Evolutionary conservation across 2,329 filamentous ascomycete species (phyloP), one percentile per base, ranked within the genome.

Genomic region (Biscogniauxia sp.): DNA sequence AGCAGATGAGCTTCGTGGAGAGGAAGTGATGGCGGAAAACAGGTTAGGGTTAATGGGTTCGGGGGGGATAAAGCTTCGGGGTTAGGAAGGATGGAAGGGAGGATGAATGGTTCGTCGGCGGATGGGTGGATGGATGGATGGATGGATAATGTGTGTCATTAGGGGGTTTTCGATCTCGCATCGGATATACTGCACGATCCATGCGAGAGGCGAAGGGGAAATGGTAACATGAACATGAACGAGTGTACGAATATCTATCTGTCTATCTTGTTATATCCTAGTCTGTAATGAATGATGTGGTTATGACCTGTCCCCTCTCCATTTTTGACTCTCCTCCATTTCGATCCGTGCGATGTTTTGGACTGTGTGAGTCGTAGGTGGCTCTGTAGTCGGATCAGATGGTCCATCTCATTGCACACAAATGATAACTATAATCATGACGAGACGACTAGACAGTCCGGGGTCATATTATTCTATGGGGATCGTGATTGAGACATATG

Each of bases 1-100:
- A 75, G 60, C 73, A 72, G 5, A 75, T 69, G 19, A 83, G 80
- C 65, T 81, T 80, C 66, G 82, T 82, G 54, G 79, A 82, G 28
- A 70, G 69, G 8, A 75, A 80, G 52, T 71, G 49, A 61, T 9
- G 55, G 23, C 23, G 50, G 17, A 15, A 45, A 53, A n/a, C n/a
- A n/a, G n/a, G n/a, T n/a, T 28, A 5, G 8, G 49, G 13, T 20
- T n/a, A 32, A 26, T 13, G 19, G 28, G 17, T 20, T 28, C 13
- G 17, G 19, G 8, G 28, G 32, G 41, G n/a, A n/a, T n/a, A 23
- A 19, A 26, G 50, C 19, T 51, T 51, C 5, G 11, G 19, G 50
- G 50, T 51, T 23, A 13, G 37, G 37, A 15, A 11, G 32, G 3
- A 45, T n/a, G 37, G 37, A n/a, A 15, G 37, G 37, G 17, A 17